Evolutionary conservation across 345 rosid species (phyloP).

Genomic region (Hypericum androsaemum): DNA sequence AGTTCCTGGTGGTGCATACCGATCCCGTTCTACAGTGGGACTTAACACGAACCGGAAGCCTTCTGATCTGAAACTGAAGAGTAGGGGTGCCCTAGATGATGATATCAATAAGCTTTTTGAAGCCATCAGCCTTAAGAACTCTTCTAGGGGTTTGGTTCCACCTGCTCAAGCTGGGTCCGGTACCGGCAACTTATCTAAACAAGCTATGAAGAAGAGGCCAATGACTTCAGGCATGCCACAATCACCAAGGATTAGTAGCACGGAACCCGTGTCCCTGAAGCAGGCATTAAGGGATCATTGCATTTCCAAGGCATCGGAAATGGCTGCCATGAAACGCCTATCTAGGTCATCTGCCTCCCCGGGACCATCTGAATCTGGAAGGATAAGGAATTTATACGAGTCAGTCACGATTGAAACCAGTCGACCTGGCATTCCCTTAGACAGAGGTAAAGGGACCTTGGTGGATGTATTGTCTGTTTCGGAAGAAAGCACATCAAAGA

Average conservation of each 20-base stretch:
- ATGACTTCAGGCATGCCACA: slow-evolving; percentile 49
- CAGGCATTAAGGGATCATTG: slow-evolving; percentile 86
- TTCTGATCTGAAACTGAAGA: slow-evolving; percentile 37
- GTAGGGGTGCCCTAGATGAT: slow-evolving; percentile 58
- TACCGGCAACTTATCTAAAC: slow-evolving; percentile 47
- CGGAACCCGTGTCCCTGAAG: slow-evolving; percentile 70
- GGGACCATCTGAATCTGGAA: slow-evolving; percentile 64
- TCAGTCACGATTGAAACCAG: slow-evolving; percentile 57
- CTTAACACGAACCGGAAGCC: slow-evolving; percentile 33
- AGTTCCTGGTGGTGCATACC: slow-evolving; percentile 35
- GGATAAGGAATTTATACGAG: slow-evolving; percentile 61
- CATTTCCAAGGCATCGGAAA: slow-evolving; percentile 88
- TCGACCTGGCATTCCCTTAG: slow-evolving; percentile 34
- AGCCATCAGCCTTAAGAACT: slow-evolving; percentile 54
- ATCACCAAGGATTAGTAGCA: slow-evolving; percentile 53
- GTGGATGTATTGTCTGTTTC: slow-evolving; percentile 52
- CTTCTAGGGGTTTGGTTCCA: slow-evolving; percentile 37
- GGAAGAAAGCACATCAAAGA: slow-evolving; percentile 34
- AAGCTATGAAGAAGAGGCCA: slow-evolving; percentile 60
- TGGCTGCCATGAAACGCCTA: slow-evolving; percentile 73
- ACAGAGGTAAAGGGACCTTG: slow-evolving; percentile 37
- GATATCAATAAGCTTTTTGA: slow-evolving; percentile 82
- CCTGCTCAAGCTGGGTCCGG: slow-evolving; percentile 44
- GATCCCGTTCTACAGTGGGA: slow-evolving; percentile 30
- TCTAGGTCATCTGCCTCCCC: slow-evolving; percentile 51